Evolutionary conservation across 176 grass and related monocot species (phyloP), one percentile per base, ranked within the genome.

Genomic region (Triticum timopheevii): DNA sequence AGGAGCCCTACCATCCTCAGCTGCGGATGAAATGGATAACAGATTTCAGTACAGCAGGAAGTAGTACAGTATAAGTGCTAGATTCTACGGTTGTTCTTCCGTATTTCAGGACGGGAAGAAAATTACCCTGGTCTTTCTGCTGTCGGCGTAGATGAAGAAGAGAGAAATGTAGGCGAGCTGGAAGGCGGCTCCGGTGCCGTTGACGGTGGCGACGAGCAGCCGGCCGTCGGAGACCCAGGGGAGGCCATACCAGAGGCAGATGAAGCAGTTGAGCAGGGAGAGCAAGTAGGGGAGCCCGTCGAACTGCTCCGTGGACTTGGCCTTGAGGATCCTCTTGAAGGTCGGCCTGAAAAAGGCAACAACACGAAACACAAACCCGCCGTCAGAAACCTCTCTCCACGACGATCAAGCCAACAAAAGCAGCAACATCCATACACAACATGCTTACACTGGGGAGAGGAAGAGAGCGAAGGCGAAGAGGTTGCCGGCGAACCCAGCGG

Each of bases 191-290:
- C 95, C 95, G 30, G 82, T 84, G 87, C 89, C 88, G 73, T 97
- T 97, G 92, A 95, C 92, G 11, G 95, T 97, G 42, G 88, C 86
- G 31, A 97, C 92, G 52, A 97, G 82, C 35, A 90, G 17, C 72
- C 90, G 85, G 30, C 86, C 90, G 13, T 85, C 72, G 4, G 93
- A 86, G 77, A 97, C 85, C 50, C 80, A 93, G 0, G 95, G 95
- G 40, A 97, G 89, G 4, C 95, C 93, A n/a, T 97, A 97, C 95
- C 95, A 97, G 49, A 94, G 49, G 86, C 92, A 97, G 85, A 95
- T 89, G 71, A 89, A 79, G 93, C 95, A 97, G 83, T 97, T 95
- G 82, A 95, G 85, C 20, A 97, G 89, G 80, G 95, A 94, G 33
- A 90, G 82, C 17, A 90, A 6, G 67, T 97, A 97, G 1, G 95